phyloP scores from a whole-genome alignment of 768 basidiomycete genomes.

The Trichaptum fuscoviolaceum region DNA sequence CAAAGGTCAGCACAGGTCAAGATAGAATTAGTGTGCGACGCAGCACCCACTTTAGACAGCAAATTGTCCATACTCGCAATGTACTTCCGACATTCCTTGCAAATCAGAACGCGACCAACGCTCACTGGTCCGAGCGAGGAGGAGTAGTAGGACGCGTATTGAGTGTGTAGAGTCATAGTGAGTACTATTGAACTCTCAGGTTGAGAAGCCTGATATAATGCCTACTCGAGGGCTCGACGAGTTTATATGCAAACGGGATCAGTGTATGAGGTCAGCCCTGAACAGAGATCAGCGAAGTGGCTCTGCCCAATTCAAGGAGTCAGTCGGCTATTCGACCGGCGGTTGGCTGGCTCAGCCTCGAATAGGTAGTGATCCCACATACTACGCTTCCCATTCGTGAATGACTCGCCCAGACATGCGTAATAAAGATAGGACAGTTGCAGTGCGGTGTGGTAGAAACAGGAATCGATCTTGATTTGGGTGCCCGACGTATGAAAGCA shows the following conservation, averaged over 20 bases:
- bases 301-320: background rate
- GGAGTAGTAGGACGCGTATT: background rate
- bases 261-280: background rate
- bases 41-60: background rate
- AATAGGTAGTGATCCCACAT: background rate
- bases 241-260: background rate
- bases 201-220: background rate
- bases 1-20: background rate
- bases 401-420: background rate
- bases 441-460: background rate
- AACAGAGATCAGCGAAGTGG: background rate
- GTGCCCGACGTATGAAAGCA: background rate
- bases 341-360: background rate
- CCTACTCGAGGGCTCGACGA: background rate
- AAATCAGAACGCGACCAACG: background rate
- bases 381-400: background rate
- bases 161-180: background rate
- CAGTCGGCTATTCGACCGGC: background rate
- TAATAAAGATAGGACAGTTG: background rate
- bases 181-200: background rate
- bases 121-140: background rate
- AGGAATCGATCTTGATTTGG: background rate
- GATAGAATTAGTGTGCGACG: background rate
- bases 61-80: background rate
- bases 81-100: background rate